Conservation (phyloP, 805 yeast species). For the Candida methanosorbosa region DNA sequence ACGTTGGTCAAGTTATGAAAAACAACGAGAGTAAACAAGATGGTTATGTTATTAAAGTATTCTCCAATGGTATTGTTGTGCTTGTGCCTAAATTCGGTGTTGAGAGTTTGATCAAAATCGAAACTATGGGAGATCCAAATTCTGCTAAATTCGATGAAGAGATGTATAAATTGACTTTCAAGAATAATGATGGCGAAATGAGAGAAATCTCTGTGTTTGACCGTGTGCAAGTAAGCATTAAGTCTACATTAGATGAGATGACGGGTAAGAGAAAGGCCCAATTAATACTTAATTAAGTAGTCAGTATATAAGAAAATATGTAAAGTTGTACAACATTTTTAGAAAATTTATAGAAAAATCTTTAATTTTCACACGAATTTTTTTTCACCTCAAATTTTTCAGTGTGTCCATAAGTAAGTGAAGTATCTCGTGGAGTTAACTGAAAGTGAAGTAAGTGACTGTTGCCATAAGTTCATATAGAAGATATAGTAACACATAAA, state of each 20-base stretch:
- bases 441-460: too few relatives aligned
- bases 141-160: conserved; percentile 72
- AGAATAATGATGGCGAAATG: conserved; percentile 26
- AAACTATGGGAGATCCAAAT: conserved; percentile 57
- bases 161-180: conserved; percentile 57
- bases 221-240: conserved; percentile 74
- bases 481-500: not conserved
- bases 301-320: too few relatives aligned
- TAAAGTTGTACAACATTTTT: too few relatives aligned
- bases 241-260: conserved; percentile 71
- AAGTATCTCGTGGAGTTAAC: not conserved
- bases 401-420: not conserved
- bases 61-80: conserved; percentile 90
- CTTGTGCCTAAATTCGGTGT: conserved; percentile 94
- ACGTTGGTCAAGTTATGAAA: conserved; percentile 96
- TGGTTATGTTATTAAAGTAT: conserved; percentile 87
- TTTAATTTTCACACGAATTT: too few relatives aligned
- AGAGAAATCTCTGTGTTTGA: conserved; percentile 63
- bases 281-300: conserved; percentile 50
- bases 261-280: conserved; percentile 93
- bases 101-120: conserved; percentile 83
- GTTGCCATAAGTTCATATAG: not conserved
- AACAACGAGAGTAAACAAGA: conserved; percentile 71
- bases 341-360: too few relatives aligned
- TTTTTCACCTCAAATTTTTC: too few relatives aligned